Percentiles rank a stretch among this genome's conserved stretches.
Evolutionary conservation across 1,284 basidiomycete species (phyloP).

Genomic region (Cutaneotrichosporon mucoides): DNA sequence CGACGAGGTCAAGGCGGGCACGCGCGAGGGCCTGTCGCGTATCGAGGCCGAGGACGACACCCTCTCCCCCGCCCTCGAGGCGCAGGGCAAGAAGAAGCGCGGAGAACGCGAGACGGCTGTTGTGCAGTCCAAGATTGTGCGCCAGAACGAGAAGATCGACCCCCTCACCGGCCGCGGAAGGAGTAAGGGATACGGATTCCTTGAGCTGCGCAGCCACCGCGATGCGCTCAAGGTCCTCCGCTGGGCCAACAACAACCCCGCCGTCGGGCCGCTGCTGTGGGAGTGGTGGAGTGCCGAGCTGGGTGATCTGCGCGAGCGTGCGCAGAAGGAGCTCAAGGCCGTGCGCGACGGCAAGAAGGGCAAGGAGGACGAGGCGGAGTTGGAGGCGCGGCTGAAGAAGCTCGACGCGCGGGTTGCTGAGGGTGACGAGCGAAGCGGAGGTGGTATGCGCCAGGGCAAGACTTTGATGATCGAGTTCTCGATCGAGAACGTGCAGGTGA

Average conservation of each 20-base stretch:
- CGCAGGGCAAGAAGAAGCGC: conserved; percentile 48
- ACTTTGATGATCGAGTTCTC: conserved; percentile 84
- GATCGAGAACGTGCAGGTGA: conserved; percentile 85
- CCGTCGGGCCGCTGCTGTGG: conserved; percentile 62
- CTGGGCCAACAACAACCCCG: conserved; percentile 87
- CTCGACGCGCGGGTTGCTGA: conserved; percentile 39
- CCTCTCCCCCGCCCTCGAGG: conserved; percentile 44
- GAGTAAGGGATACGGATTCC: conserved; percentile 91
- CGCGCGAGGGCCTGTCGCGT: conserved; percentile 59
- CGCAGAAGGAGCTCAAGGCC: conserved; percentile 51
- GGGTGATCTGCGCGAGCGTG: conserved; percentile 60
- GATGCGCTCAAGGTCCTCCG: conserved; percentile 87
- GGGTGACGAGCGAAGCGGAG: conserved; percentile 31
- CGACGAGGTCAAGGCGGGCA: conserved; percentile 66
- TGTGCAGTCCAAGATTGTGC: conserved; percentile 81
- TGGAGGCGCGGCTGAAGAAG: conserved; percentile 52
- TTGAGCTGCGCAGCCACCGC: conserved; percentile 81
- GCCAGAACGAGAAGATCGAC: conserved; percentile 75
- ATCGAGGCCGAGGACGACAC: conserved; percentile 65
- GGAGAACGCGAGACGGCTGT: conserved; percentile 58
- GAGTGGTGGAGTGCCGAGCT: conserved; percentile 82
- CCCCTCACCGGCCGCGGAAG: conserved; percentile 77
- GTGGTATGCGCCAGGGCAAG: conserved; percentile 54
- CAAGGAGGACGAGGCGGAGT: conserved; percentile 45
- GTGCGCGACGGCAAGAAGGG: conserved; percentile 14